A percentile compares a stretch with the other conserved stretches of the same genome.
These are phyloP conservation scores for Ophiosphaerella herpotricha DNA, from an alignment of 2,329 filamentous ascomycete species.

Conservation along the genomic window DNA sequence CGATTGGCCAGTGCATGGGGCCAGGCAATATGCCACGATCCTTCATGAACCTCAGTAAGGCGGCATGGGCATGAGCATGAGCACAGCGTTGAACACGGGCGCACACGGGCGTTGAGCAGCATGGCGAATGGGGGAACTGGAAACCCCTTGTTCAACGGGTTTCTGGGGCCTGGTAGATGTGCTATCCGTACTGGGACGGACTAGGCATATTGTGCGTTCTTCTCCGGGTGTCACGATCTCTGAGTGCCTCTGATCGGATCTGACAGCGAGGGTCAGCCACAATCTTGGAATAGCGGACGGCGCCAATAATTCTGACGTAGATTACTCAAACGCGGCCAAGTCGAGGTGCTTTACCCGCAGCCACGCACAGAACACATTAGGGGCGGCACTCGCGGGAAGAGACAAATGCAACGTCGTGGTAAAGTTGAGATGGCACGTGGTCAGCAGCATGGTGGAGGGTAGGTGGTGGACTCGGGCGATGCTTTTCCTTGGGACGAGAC, in stretches of 20 bases:
- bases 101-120: constrained; percentile 1
- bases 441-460: background rate
- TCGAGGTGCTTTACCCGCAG: constrained; percentile 3
- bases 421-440: background rate
- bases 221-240: constrained; percentile 20
- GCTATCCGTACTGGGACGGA: constrained; percentile 12
- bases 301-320: constrained; percentile 26
- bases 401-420: background rate
- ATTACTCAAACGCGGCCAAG: constrained; percentile 22
- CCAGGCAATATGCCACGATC: constrained; percentile 24
- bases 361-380: background rate
- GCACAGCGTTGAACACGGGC: constrained; percentile 6
- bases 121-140: constrained; percentile 6
- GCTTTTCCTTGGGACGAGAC: too few relatives aligned
- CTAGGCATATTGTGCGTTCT: constrained; percentile 21
- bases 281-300: constrained; percentile 28
- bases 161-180: constrained; percentile 16
- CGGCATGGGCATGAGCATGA: constrained; percentile 12
- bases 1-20: constrained; percentile 28
- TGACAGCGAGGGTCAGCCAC: constrained; percentile 36
- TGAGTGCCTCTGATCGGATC: constrained; percentile 29
- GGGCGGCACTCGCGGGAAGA: constrained; percentile 4
- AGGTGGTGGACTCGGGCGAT: too few relatives aligned
- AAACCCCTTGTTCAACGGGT: constrained; percentile 15
- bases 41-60: constrained; percentile 17